These are phyloP conservation scores for Cercospora beticola DNA, from an alignment of 2,329 filamentous ascomycete genomes.

Conservation along the genomic window DNA sequence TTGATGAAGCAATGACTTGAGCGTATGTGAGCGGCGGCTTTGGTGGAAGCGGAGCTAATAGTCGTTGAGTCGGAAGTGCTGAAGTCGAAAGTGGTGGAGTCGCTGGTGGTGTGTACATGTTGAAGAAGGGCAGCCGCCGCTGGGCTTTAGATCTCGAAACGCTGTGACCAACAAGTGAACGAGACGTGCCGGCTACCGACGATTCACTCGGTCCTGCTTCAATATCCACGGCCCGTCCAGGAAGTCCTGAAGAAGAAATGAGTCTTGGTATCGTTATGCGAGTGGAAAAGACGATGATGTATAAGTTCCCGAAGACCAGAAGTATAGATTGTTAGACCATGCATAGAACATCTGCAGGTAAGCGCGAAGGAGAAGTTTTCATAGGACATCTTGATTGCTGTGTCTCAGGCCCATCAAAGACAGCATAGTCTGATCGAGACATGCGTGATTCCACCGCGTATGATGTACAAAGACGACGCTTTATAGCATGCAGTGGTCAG, in stretches of 20 bases:
- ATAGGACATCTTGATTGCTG: background rate
- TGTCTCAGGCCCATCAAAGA: background rate
- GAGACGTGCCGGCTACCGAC: background rate
- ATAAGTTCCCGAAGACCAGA: background rate
- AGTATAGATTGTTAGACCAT: background rate
- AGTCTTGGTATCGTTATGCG: background rate
- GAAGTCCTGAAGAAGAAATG: background rate
- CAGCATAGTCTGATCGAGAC: background rate
- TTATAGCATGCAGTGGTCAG: background rate
- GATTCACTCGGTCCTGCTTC: background rate
- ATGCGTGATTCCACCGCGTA: background rate
- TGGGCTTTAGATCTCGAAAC: background rate
- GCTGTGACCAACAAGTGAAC: background rate
- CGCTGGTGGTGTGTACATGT: background rate
- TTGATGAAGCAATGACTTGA: background rate
- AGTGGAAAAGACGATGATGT: accelerated
- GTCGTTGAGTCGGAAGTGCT: background rate
- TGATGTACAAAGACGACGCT: background rate
- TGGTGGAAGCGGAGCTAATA: too few relatives aligned
- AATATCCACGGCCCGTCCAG: background rate
- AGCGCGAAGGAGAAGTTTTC: background rate
- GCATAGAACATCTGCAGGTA: background rate
- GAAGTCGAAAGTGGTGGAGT: background rate
- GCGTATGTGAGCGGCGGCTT: background rate
- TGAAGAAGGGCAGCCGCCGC: background rate